Percentiles rank a stretch among this genome's conserved stretches.
Evolutionary conservation across 495 filamentous ascomycete species (phyloP).

Genomic region (Trichocladium antarcticum): DNA sequence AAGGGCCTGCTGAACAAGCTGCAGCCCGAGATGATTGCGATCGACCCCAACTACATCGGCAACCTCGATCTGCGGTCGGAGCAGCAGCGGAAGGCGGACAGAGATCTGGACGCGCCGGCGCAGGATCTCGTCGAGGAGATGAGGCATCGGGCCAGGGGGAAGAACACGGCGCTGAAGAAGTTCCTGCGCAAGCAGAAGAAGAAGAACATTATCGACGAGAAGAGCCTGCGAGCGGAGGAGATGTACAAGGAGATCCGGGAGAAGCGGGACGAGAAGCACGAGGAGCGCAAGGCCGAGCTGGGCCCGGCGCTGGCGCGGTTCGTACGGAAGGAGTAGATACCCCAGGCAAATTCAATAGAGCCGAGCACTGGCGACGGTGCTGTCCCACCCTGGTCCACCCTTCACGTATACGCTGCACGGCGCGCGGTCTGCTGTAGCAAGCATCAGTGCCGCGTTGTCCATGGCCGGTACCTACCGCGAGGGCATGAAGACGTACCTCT

Average conservation of each 20-base stretch:
- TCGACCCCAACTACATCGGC: conserved; percentile 84
- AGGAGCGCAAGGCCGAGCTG: conserved; percentile 35
- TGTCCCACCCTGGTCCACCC: no score
- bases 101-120: conserved; percentile 61
- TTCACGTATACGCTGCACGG: background rate
- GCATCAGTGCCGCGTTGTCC: no score
- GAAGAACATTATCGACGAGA: conserved; percentile 88
- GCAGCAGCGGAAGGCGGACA: conserved; percentile 58
- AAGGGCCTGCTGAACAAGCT: conserved; percentile 82
- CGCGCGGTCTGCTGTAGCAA: no score
- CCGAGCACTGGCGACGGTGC: background rate
- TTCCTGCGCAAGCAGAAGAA: conserved; percentile 80
- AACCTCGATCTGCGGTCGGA: conserved; percentile 68
- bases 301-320: conserved; percentile 39
- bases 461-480: no score
- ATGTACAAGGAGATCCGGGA: conserved; percentile 35
- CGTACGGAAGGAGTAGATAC: conserved; percentile 37
- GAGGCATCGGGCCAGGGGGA: conserved; percentile 69
- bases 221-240: conserved; percentile 49
- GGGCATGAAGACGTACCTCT: no score
- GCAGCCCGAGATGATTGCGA: conserved; percentile 90
- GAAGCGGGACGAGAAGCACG: conserved; percentile 31
- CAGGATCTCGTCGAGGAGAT: conserved; percentile 60
- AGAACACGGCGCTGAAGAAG: conserved; percentile 78
- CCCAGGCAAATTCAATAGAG: conserved; percentile 2